Base-by-base conservation (phyloP, 306 rosid genomes). In the Gastrolobium villosum region DNA sequence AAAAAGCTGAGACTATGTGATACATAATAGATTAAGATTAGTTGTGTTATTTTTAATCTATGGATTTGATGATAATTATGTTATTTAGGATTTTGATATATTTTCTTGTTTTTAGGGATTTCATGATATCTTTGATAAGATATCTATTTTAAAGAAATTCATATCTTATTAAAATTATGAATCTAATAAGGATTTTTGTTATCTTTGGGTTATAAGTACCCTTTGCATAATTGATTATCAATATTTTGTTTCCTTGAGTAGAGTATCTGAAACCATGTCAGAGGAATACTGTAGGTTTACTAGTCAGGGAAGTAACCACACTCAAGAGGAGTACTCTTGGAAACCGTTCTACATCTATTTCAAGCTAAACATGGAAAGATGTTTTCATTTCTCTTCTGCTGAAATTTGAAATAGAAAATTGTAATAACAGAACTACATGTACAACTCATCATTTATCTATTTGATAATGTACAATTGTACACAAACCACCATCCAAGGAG, bases 341-440 rank as follows among this genome's bases (percentile, higher is more conserved):
- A 8, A 3, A 10, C 9, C 35, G 10, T 28, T 55, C 62, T 28
- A 20, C 36, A 3, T 8, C 62, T 7, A 6, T 54, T 6, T 2
- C 13, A 66, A 44, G 31, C 40, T 39, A 11, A 26, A 35, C 43
- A 60, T 45, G 57, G 8, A 57, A 7, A 50, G 10, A 28, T 44
- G 61, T 53, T 41, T 15, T 55, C 44, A 52, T 50, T 49, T 71
- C 4, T 31, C 32, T 53, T 63, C 56, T 6, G 65, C 66, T 35
- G 10, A 49, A 45, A 49, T 10, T 79, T 40, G 59, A 56, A 55
- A 32, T 9, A 31, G 67, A 34, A 55, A 3, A 31, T 67, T 66
- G 54, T 13, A 35, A 68, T 67, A 67, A 67, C 69, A 43, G n/a
- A 66, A 56, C 6, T 6, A 37, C 67, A 57, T 7, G 67, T 8